These are phyloP conservation scores for Pistacia integerrima DNA, from an alignment of 345 rosid genomes.

Conservation along the genomic window DNA sequence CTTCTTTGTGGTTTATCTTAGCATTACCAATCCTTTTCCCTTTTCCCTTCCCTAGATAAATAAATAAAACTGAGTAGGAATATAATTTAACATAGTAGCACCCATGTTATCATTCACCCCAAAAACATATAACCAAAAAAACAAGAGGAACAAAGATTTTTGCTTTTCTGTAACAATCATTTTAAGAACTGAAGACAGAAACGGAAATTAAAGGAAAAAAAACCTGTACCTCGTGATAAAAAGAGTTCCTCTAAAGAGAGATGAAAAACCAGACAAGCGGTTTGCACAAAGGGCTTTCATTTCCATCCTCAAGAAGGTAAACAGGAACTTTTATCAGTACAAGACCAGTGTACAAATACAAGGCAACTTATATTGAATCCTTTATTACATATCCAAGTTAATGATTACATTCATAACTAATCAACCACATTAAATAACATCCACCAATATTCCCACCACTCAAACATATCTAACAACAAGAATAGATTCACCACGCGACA, in stretches of 20 bases:
- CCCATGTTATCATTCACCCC: neutral
- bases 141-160: neutral
- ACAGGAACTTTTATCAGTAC: neutral
- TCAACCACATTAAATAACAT: neutral
- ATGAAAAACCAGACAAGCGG: constrained; percentile 27
- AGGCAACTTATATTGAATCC: neutral
- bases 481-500: no score
- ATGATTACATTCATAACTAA: neutral
- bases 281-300: constrained; percentile 33
- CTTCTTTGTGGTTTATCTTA: neutral
- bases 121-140: neutral
- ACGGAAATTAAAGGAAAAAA: neutral
- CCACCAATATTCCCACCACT: neutral
- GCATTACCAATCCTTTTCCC: neutral
- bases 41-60: no score
- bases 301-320: neutral
- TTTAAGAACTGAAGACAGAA: neutral
- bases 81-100: neutral
- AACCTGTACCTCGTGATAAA: constrained; percentile 29
- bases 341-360: neutral
- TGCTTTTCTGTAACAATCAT: neutral
- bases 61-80: neutral
- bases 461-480: no score
- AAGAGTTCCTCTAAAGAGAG: constrained; percentile 28
- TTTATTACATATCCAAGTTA: neutral